Evolutionary conservation across 441 rosid genomes (phyloP), one percentile per base, ranked within the genome.

Genomic region (Gossypium davidsonii): DNA sequence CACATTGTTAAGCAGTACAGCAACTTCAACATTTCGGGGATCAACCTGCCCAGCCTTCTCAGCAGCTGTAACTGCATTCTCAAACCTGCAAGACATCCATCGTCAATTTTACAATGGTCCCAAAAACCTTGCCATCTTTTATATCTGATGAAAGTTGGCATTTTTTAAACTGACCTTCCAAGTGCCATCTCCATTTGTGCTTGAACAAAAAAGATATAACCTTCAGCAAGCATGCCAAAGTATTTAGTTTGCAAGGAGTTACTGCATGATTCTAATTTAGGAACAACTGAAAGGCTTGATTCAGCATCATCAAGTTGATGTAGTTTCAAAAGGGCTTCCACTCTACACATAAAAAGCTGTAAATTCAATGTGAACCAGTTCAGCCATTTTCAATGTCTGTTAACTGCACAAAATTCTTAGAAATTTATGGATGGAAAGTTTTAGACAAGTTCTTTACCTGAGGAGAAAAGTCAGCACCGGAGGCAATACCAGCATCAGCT

Each of bases 271-370:
- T 84, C 97, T 48, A 82, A n/a, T 65, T 79, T 87, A 37, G 90
- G 93, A 74, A 81, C 70, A 63, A 17, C 65, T 28, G 80, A 82
- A 37, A 87, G 72, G 81, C 74, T 75, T 48, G 75, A 79, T 76
- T 86, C 86, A 21, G 92, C 92, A 71, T 92, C 95, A 70, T 89
- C 91, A 74, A 92, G 83, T 81, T 81, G 86, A 73, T 86, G 84
- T 58, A 92, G 93, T 83, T 89, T 92, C 76, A 91, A 62, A 74
- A 82, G 83, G 68, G 95, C 98, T 84, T 92, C 98, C 17, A 79
- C 94, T 86, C 85, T 89, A 91, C 95, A 92, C 89, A 91, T 84
- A 78, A 79, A 78, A 83, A 92, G 90, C 98, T 92, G 97, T 74
- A 83, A 76, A 82, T 87, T 79, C 83, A 81, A 84, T 80, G 70